Evolutionary conservation across 2,329 filamentous ascomycete genomes (phyloP).

Genomic region (Lasiodiplodia theobromae): DNA sequence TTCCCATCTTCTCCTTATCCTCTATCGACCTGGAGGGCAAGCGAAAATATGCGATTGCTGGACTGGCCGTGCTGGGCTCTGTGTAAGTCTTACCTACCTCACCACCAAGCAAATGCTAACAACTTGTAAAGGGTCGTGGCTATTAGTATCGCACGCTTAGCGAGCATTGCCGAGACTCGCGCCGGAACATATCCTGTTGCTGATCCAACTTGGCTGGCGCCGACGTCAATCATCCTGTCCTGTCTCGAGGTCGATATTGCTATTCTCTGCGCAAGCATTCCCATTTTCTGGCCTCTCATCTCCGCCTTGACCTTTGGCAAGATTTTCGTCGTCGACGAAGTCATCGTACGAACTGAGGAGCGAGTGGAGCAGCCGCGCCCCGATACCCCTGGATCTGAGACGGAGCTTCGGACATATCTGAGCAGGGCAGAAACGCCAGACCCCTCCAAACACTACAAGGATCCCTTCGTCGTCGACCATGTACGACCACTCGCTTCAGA

Average conservation of each 20-base stretch:
- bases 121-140: conserved; percentile 36
- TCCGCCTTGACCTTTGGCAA: conserved; percentile 41
- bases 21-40: conserved; percentile 41
- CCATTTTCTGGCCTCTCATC: conserved; percentile 49
- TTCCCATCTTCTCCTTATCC: conserved; percentile 44
- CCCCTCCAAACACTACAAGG: conserved; percentile 14
- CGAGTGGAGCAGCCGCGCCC: conserved; percentile 17
- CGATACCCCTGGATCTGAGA: conserved; percentile 18
- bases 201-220: conserved; percentile 42
- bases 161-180: conserved; percentile 39
- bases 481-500: conserved; percentile 9
- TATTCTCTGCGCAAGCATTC: conserved; percentile 46
- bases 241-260: conserved; percentile 48
- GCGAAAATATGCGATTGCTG: conserved; percentile 38
- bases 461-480: conserved; percentile 19
- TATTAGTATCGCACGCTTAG: conserved; percentile 41
- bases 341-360: conserved; percentile 43
- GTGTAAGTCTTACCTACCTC: conserved; percentile 38
- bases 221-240: conserved; percentile 42
- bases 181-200: conserved; percentile 42
- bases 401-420: conserved; percentile 20
- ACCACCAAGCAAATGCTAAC: not conserved
- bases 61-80: conserved; percentile 36
- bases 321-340: conserved; percentile 49
- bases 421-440: not conserved